Percentiles rank a stretch among this genome's conserved stretches.
phyloP scores from a whole-genome alignment of 148 eudicot species.

The Rhododendron ferrugineum region DNA sequence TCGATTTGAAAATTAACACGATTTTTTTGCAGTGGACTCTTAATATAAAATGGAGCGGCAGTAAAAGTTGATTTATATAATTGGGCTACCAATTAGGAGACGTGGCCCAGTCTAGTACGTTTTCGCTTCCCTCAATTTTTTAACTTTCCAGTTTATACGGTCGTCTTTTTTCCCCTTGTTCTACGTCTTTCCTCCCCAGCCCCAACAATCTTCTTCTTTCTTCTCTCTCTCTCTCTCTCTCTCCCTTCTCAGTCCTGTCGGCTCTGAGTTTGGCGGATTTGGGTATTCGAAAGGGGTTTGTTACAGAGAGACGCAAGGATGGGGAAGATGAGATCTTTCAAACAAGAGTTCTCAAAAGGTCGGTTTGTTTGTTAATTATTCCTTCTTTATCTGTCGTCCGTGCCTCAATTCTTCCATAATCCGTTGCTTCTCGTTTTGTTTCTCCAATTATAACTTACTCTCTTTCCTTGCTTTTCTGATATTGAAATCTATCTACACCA shows the following conservation, averaged over 20 bases:
- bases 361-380: background rate
- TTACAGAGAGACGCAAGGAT: slow-evolving; percentile 9
- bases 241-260: background rate
- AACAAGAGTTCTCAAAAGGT: slow-evolving; percentile 58
- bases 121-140: background rate
- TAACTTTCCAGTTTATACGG: background rate
- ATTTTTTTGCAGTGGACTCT: fast-evolving
- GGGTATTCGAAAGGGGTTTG: background rate
- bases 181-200: background rate
- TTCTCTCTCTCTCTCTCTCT: background rate
- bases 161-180: background rate
- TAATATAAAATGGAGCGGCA: too few relatives aligned
- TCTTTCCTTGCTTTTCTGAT: background rate
- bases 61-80: background rate
- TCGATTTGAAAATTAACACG: too few relatives aligned
- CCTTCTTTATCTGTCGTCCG: background rate
- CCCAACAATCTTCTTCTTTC: background rate
- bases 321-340: slow-evolving; percentile 57
- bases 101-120: background rate
- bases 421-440: background rate
- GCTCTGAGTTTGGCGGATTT: background rate
- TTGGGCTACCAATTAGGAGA: background rate
- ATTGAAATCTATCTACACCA: slow-evolving; percentile 17
- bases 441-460: background rate
- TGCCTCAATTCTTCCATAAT: background rate